Evolutionary conservation across 192 early-diverging fungal species (phyloP).

Genomic region (Diversispora epigaea): DNA sequence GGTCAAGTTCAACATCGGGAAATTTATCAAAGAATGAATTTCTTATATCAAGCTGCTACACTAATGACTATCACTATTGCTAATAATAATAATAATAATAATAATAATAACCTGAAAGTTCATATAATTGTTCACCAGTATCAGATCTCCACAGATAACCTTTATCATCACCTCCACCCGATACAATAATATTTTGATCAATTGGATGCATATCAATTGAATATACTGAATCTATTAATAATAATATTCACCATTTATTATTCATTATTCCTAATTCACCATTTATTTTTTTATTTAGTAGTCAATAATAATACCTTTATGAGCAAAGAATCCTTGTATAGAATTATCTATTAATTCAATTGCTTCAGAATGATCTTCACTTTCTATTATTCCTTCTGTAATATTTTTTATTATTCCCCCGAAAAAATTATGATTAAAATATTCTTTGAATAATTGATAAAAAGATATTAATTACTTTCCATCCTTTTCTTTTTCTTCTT

Average conservation of each 20-base stretch:
- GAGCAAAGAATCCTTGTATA: slow-evolving; percentile 87
- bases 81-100: background rate
- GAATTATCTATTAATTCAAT: slow-evolving; percentile 78
- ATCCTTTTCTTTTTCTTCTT: slow-evolving; percentile 46
- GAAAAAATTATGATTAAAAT: too few species aligned
- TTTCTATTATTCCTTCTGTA: too few species aligned
- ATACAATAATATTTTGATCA: slow-evolving; percentile 63
- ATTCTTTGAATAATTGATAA: too few species aligned
- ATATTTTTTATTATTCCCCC: too few species aligned
- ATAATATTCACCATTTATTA: background rate
- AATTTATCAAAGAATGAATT: slow-evolving; percentile 65
- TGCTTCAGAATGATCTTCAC: slow-evolving; percentile 45
- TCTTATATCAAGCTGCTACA: slow-evolving; percentile 62
- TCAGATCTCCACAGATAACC: slow-evolving; percentile 85
- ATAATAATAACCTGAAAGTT: slow-evolving; percentile 44
- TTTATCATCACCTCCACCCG: slow-evolving; percentile 93
- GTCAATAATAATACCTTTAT: slow-evolving; percentile 59
- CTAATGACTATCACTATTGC: slow-evolving; percentile 48
- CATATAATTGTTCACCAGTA: slow-evolving; percentile 72
- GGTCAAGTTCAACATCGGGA: slow-evolving; percentile 48
- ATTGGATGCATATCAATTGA: slow-evolving; percentile 77
- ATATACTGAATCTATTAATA: slow-evolving; percentile 78
- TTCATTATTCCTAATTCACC: background rate
- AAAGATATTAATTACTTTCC: too few species aligned
- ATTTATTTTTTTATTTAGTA: background rate